phyloP scores from a whole-genome alignment of 2,329 filamentous ascomycete genomes.

The Xylariaceae sp. region DNA sequence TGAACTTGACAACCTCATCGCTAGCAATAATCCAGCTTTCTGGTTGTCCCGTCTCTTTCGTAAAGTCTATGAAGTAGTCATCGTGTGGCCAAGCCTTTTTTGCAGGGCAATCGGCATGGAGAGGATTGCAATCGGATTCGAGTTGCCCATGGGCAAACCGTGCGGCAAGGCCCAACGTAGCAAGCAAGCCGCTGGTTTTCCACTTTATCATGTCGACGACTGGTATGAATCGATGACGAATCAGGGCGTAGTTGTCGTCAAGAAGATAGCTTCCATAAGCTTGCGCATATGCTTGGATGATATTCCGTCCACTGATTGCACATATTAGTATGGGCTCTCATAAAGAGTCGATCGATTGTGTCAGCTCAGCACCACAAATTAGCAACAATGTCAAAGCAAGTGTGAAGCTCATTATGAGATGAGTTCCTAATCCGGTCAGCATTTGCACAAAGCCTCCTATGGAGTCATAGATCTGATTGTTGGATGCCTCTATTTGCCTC shows the following conservation, averaged over 20 bases:
- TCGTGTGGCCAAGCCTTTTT: slow-evolving; percentile 26
- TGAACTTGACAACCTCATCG: slow-evolving; percentile 27
- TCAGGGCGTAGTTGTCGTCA: slow-evolving; percentile 16
- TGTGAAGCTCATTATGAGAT: slow-evolving; percentile 19
- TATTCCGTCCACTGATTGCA: slow-evolving; percentile 2
- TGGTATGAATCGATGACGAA: slow-evolving; percentile 19
- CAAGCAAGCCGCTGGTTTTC: slow-evolving; percentile 24
- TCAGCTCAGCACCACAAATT: slow-evolving; percentile 8
- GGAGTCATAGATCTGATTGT: background rate
- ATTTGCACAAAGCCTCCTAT: slow-evolving; percentile 4
- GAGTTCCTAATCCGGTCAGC: slow-evolving; percentile 26
- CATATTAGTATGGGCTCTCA: slow-evolving; percentile 24
- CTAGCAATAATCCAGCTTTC: slow-evolving; percentile 27
- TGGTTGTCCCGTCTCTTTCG: slow-evolving; percentile 24
- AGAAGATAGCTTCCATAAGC: slow-evolving; percentile 2
- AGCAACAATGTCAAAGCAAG: slow-evolving; percentile 26
- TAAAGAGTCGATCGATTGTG: slow-evolving; percentile 30
- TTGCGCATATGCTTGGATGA: background rate
- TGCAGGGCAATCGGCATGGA: slow-evolving; percentile 25
- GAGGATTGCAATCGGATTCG: slow-evolving; percentile 30
- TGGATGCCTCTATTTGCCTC: slow-evolving; percentile 10
- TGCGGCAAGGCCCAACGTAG: slow-evolving; percentile 23
- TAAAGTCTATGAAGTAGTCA: slow-evolving; percentile 32
- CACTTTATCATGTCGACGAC: slow-evolving; percentile 25
- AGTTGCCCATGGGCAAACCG: slow-evolving; percentile 27